Percentiles rank a stretch among this genome's conserved stretches.
Conservation (phyloP, 2,329 filamentous ascomycete genomes). For the Fusarium luffae region DNA sequence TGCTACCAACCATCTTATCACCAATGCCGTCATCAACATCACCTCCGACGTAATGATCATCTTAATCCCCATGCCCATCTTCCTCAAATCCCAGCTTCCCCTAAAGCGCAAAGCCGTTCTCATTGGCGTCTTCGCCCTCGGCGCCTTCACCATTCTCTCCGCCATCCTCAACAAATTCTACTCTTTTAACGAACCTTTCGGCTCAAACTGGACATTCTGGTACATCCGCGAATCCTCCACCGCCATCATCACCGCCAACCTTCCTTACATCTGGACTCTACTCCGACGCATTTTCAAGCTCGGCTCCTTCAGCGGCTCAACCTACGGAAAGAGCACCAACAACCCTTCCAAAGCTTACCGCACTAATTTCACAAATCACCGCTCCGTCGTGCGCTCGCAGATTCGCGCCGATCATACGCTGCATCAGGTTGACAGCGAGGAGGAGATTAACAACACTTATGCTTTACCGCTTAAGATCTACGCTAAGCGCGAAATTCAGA, state of each 20-base stretch:
- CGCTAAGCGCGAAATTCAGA: conserved; percentile 50
- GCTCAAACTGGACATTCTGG: conserved; percentile 55
- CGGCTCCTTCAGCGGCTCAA: conserved; percentile 49
- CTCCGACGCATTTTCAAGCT: conserved; percentile 52
- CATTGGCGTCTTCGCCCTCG: conserved; percentile 57
- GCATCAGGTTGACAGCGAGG: conserved; percentile 51
- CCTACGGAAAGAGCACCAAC: conserved; percentile 44
- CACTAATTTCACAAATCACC: conserved; percentile 44
- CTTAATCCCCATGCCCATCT: conserved; percentile 64
- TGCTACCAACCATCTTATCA: conserved; percentile 66
- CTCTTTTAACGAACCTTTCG: conserved; percentile 54
- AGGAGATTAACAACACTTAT: conserved; percentile 50
- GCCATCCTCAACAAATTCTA: conserved; percentile 60
- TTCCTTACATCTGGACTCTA: conserved; percentile 56
- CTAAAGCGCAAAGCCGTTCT: conserved; percentile 65
- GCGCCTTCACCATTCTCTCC: conserved; percentile 62
- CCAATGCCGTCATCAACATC: conserved; percentile 69
- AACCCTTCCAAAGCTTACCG: conserved; percentile 44
- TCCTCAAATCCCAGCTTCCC: conserved; percentile 61
- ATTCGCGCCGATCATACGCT: conserved; percentile 41
- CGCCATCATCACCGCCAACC: conserved; percentile 56
- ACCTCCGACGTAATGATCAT: conserved; percentile 70
- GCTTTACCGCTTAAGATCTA: conserved; percentile 53
- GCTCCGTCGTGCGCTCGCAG: conserved; percentile 40
- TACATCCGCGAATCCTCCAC: conserved; percentile 58